Evolutionary conservation across 768 basidiomycete genomes (phyloP).

Genomic region (Lentinula raphanica): DNA sequence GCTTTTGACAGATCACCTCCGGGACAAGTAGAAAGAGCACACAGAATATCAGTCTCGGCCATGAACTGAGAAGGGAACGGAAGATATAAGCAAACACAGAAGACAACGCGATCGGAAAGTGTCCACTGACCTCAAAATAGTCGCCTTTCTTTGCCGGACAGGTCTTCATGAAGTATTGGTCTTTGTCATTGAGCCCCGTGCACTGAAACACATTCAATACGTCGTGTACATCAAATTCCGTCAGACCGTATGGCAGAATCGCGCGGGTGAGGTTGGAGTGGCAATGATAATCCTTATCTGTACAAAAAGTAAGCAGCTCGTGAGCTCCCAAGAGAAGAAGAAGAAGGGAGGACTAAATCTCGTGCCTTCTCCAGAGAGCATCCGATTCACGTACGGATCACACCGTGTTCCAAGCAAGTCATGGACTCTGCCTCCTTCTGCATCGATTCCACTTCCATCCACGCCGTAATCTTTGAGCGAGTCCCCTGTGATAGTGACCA

Average conservation of each 20-base stretch:
- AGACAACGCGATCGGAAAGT: not conserved
- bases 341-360: not conserved
- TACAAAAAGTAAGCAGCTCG: too few species aligned
- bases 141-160: constrained; percentile 17
- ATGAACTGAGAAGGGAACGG: constrained; percentile 7
- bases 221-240: constrained; percentile 19
- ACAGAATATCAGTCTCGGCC: constrained; percentile 13
- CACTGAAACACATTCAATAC: constrained; percentile 20
- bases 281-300: constrained; percentile 17
- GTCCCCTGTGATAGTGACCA: constrained; percentile 16
- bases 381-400: constrained; percentile 19
- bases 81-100: not conserved
- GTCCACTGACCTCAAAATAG: constrained; percentile 12
- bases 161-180: constrained; percentile 20
- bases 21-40: constrained; percentile 15
- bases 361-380: constrained; percentile 7
- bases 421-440: constrained; percentile 18
- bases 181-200: constrained; percentile 17
- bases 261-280: constrained; percentile 19
- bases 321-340: not conserved
- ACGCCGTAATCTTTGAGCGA: constrained; percentile 15
- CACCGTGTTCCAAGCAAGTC: constrained; percentile 20
- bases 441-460: constrained; percentile 6
- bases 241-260: constrained; percentile 16
- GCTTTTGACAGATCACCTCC: constrained; percentile 15